Conservation (phyloP, 305 asterid species). For the Stenogyne calaminthoides region DNA sequence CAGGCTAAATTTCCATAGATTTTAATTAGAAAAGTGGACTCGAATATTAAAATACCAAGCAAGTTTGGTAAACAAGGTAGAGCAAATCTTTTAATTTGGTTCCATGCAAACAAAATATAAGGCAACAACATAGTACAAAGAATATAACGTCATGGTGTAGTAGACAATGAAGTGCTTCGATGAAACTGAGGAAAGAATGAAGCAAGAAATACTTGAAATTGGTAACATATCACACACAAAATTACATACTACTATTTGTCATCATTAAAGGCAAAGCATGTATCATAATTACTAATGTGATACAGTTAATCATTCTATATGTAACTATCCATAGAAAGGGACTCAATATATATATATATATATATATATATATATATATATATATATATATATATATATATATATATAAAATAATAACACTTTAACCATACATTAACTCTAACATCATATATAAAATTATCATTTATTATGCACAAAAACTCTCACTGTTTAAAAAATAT, state of each 20-base stretch:
- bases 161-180: slow-evolving; percentile 21
- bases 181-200: slow-evolving; percentile 25
- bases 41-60: neutral
- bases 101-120: slow-evolving; percentile 3
- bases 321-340: neutral
- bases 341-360: too few relatives aligned
- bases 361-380: too few relatives aligned
- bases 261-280: neutral
- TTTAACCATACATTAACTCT: too few relatives aligned
- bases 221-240: neutral
- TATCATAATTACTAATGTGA: neutral
- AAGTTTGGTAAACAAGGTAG: neutral
- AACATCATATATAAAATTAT: too few relatives aligned
- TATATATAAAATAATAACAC: too few relatives aligned
- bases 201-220: neutral
- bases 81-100: neutral
- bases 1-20: neutral
- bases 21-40: neutral
- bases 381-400: too few relatives aligned
- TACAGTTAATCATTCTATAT: neutral
- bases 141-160: neutral
- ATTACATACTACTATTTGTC: neutral
- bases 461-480: too few relatives aligned
- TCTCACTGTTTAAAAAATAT: too few relatives aligned
- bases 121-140: neutral